phyloP scores from a whole-genome alignment of 257 asterid species.

The Verbena officinalis region DNA sequence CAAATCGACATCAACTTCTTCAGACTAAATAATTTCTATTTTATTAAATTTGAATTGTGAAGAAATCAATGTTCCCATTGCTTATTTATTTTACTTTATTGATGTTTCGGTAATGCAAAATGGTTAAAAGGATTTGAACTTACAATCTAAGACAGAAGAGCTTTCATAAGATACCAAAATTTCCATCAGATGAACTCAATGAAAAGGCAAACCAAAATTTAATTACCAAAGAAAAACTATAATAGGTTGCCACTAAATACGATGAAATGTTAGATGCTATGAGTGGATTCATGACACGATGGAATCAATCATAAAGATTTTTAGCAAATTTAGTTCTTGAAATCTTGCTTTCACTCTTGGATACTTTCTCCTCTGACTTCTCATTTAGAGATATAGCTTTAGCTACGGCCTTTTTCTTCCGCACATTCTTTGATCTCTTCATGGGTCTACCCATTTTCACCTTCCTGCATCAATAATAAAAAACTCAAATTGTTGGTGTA shows the following conservation, averaged over 20 bases:
- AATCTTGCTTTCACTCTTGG: slow-evolving; percentile 55
- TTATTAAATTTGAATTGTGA: too few species aligned
- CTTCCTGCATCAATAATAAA: slow-evolving; percentile 49
- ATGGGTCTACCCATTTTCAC: slow-evolving; percentile 52
- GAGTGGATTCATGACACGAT: background rate
- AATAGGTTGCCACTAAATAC: background rate
- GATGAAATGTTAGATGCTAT: background rate
- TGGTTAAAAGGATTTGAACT: too few species aligned
- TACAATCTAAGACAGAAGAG: too few species aligned
- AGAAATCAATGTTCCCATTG: too few species aligned
- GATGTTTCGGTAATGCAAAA: too few species aligned
- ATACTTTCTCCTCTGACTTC: slow-evolving; percentile 46
- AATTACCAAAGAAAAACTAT: background rate
- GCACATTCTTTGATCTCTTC: slow-evolving; percentile 69
- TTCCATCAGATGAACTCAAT: background rate
- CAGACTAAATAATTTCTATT: too few species aligned
- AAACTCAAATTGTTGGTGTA: slow-evolving; percentile 3
- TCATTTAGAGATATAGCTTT: slow-evolving; percentile 62
- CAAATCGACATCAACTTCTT: too few species aligned
- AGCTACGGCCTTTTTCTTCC: slow-evolving; percentile 70
- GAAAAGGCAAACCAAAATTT: background rate
- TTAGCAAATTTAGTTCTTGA: slow-evolving; percentile 61
- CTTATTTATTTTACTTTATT: too few species aligned
- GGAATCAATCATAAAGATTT: slow-evolving; percentile 51
- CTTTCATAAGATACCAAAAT: too few species aligned